Percentiles rank a stretch among this genome's conserved stretches.
Conservation (phyloP, 192 early-diverging fungal genomes). For the Umbelopsis ramanniana region DNA sequence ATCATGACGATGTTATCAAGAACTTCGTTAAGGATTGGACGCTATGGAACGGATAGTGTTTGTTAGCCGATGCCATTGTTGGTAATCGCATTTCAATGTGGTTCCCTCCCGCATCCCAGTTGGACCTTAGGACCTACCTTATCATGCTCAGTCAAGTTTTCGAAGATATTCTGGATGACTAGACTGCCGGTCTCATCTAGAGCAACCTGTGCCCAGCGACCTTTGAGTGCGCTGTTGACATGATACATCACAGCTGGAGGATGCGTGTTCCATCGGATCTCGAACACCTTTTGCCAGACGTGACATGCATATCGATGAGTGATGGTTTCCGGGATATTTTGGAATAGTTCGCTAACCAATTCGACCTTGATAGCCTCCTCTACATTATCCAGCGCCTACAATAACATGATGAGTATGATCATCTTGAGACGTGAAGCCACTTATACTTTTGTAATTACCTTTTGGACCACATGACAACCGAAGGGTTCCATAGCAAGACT, state of each 20-base stretch:
- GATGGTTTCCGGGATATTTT: slow-evolving; percentile 68
- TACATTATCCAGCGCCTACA: slow-evolving; percentile 64
- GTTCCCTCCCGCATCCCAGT: no score
- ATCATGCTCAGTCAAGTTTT: slow-evolving; percentile 66
- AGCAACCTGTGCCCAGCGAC: slow-evolving; percentile 69
- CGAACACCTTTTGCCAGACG: slow-evolving; percentile 82
- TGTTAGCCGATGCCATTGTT: not conserved
- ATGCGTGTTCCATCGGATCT: slow-evolving; percentile 62
- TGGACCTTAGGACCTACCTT: slow-evolving; percentile 45
- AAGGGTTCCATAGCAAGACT: slow-evolving; percentile 73
- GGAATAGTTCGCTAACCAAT: slow-evolving; percentile 66
- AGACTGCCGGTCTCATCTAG: slow-evolving; percentile 79
- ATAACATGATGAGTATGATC: not conserved
- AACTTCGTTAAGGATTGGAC: slow-evolving; percentile 67
- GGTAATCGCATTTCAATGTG: not conserved
- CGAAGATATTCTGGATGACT: slow-evolving; percentile 80
- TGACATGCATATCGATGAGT: slow-evolving; percentile 79
- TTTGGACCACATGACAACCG: slow-evolving; percentile 82
- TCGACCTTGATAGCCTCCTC: slow-evolving; percentile 60
- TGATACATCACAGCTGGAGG: slow-evolving; percentile 59
- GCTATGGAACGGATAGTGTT: slow-evolving; percentile 23
- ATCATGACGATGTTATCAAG: slow-evolving; percentile 62
- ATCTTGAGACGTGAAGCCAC: not conserved
- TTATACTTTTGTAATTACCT: slow-evolving; percentile 40
- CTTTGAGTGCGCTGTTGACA: slow-evolving; percentile 60